phyloP scores from a whole-genome alignment of 352 stramenopile species.

The Globisporangium okanoganense region DNA sequence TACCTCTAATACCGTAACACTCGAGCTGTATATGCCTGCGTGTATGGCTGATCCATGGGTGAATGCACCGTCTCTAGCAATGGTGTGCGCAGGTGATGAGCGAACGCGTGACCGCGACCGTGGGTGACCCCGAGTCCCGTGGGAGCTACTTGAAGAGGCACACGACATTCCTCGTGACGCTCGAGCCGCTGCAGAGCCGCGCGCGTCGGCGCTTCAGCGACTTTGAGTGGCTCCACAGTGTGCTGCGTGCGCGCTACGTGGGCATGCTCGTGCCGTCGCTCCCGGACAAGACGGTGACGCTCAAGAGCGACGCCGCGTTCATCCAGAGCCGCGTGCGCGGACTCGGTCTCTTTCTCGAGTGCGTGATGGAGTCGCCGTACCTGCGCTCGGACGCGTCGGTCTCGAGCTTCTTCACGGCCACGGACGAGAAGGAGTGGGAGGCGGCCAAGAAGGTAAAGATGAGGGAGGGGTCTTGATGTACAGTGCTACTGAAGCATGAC shows the following conservation, averaged over 20 bases:
- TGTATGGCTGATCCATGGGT: neutral
- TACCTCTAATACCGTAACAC: neutral
- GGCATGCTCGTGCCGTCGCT: conserved; percentile 64
- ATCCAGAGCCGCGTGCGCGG: conserved; percentile 59
- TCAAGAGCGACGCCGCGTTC: conserved; percentile 48
- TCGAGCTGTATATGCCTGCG: neutral
- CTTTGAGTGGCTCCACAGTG: conserved; percentile 68
- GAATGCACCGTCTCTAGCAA: neutral
- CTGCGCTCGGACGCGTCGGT: conserved; percentile 51
- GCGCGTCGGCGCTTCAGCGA: conserved; percentile 68
- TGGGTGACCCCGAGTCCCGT: conserved; percentile 50
- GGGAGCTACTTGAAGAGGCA: conserved; percentile 70
- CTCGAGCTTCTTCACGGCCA: conserved; percentile 37
- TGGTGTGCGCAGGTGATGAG: conserved; percentile 12
- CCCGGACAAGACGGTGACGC: conserved; percentile 54
- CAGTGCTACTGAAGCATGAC: neutral
- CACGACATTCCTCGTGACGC: conserved; percentile 60
- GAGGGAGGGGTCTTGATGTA: conserved; percentile 9
- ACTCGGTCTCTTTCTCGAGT: conserved; percentile 53
- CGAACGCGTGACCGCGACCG: conserved; percentile 12
- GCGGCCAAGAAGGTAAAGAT: conserved; percentile 31
- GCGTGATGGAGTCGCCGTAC: conserved; percentile 55
- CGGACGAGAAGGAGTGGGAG: conserved; percentile 57
- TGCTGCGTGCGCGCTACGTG: conserved; percentile 55
- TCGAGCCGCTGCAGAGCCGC: conserved; percentile 21